These are phyloP conservation scores for Paxillus involutus DNA, from an alignment of 768 basidiomycete species.

Conservation along the genomic window DNA sequence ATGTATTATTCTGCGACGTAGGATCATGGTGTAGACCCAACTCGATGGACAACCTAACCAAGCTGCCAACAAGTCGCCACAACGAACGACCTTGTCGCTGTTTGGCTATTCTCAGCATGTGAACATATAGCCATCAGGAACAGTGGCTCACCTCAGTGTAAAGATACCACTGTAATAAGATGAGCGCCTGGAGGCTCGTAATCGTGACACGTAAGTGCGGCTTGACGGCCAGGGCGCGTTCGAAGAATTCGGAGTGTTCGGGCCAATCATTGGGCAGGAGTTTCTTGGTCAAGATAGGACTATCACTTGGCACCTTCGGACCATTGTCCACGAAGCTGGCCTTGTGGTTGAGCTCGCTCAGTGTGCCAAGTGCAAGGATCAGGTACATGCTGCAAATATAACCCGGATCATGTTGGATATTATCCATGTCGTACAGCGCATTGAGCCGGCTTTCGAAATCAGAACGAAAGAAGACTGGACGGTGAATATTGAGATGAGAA, in stretches of 20 bases:
- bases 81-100: constrained; percentile 88
- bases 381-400: constrained; percentile 78
- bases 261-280: constrained; percentile 69
- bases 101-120: constrained; percentile 9
- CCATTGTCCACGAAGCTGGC: constrained; percentile 53
- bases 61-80: constrained; percentile 85
- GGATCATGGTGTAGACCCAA: constrained; percentile 88
- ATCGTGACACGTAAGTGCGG: constrained; percentile 83
- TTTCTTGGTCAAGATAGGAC: constrained; percentile 49
- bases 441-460: constrained; percentile 67
- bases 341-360: constrained; percentile 79
- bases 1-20: constrained; percentile 55
- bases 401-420: constrained; percentile 66
- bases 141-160: constrained; percentile 70
- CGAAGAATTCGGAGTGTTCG: constrained; percentile 82
- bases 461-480: constrained; percentile 69
- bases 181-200: constrained; percentile 79
- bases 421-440: constrained; percentile 60
- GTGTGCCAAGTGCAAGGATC: constrained; percentile 75
- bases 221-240: constrained; percentile 73
- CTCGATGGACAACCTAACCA: constrained; percentile 81
- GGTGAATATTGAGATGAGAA: constrained; percentile 71
- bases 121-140: not conserved
- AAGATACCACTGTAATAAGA: constrained; percentile 85
- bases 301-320: constrained; percentile 31